Evolutionary conservation across 805 yeast genomes (phyloP).

Genomic region (Saturnispora quitensis): DNA sequence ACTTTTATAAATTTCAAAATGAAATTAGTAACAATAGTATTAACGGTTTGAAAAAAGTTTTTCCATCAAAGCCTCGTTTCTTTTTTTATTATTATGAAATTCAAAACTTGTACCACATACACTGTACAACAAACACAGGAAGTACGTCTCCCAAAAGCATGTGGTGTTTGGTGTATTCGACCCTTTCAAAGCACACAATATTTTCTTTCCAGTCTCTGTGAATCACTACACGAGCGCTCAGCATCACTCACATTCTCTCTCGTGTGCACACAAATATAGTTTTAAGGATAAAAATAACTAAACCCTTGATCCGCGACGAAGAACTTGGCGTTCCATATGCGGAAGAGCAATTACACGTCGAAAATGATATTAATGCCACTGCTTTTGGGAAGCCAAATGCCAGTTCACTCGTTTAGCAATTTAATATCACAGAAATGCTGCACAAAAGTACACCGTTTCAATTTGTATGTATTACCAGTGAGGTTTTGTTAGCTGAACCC

Average conservation of each 20-base stretch:
- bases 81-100: too few species aligned
- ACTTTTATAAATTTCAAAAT: not conserved
- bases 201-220: not conserved
- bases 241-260: not conserved
- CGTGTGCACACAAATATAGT: not conserved
- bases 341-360: not conserved
- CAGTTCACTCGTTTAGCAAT: too few species aligned
- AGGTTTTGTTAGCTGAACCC: not conserved
- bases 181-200: not conserved
- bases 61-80: not conserved
- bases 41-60: not conserved
- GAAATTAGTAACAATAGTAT: not conserved
- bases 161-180: not conserved
- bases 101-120: too few species aligned
- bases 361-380: too few species aligned
- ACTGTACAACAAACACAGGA: not conserved
- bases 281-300: not conserved
- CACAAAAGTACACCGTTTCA: too few species aligned
- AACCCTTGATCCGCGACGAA: not conserved
- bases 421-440: too few species aligned
- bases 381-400: too few species aligned
- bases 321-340: not conserved
- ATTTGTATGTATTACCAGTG: too few species aligned
- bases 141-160: too few species aligned
- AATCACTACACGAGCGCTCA: not conserved